Conservation (phyloP, 768 basidiomycete genomes). For the Rhizopogon sp. region DNA sequence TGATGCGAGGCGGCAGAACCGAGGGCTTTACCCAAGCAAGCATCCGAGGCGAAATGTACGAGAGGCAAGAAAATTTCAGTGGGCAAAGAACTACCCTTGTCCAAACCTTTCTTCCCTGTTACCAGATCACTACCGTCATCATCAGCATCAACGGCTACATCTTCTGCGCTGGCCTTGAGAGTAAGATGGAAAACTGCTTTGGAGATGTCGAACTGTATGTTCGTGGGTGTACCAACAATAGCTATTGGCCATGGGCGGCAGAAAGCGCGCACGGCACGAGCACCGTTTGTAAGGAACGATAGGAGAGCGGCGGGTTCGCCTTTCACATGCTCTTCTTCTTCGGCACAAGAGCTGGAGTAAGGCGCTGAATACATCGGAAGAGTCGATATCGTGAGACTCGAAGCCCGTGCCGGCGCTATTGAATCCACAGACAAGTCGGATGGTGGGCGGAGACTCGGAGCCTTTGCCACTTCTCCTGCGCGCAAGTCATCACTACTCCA, state of each 20-base stretch:
- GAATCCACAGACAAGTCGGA: neutral
- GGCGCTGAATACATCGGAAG: slow-evolving; percentile 13
- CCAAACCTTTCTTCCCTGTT: neutral
- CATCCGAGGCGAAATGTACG: slow-evolving; percentile 73
- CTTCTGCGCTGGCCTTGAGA: slow-evolving; percentile 58
- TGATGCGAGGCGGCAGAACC: neutral
- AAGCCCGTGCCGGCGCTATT: slow-evolving; percentile 9
- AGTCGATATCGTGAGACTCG: slow-evolving; percentile 16
- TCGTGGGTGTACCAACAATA: slow-evolving; percentile 60
- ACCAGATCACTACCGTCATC: neutral
- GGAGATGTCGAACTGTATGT: slow-evolving; percentile 72
- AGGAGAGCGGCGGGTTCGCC: slow-evolving; percentile 12
- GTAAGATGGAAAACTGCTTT: slow-evolving; percentile 67
- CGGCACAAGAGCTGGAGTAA: slow-evolving; percentile 4
- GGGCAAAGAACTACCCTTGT: slow-evolving; percentile 34
- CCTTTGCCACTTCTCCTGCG: slow-evolving; percentile 3
- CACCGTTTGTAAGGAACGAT: slow-evolving; percentile 78
- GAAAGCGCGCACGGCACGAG: slow-evolving; percentile 82
- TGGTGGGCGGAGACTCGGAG: neutral
- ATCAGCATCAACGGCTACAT: slow-evolving; percentile 29
- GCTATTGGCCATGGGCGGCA: slow-evolving; percentile 77
- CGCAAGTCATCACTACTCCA: slow-evolving; percentile 76
- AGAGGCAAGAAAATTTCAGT: slow-evolving; percentile 92
- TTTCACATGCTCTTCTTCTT: neutral
- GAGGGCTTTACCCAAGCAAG: slow-evolving; percentile 18